Evolutionary conservation across 192 early-diverging fungal genomes (phyloP).

Genomic region (Phlyctochytrium arcticum): DNA sequence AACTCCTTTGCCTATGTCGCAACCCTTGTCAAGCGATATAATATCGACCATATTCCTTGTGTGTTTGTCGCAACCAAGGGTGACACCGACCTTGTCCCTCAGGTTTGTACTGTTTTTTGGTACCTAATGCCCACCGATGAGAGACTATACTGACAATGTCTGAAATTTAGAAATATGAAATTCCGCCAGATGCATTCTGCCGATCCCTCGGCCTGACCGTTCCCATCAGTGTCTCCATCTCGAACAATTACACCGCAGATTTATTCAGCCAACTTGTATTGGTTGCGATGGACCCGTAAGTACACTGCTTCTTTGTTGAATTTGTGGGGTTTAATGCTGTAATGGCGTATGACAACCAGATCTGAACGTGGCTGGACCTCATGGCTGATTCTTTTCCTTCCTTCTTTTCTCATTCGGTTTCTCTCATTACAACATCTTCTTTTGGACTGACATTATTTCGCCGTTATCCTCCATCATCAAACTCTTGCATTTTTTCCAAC

Average conservation of each 20-base stretch:
- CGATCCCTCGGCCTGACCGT: conserved; percentile 75
- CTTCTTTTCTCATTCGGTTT: too few species aligned
- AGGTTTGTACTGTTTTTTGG: conserved; percentile 37
- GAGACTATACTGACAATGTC: neutral
- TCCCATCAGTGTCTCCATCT: conserved; percentile 89
- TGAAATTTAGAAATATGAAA: conserved; percentile 60
- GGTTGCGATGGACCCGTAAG: conserved; percentile 77
- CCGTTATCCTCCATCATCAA: neutral
- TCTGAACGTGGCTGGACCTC: neutral
- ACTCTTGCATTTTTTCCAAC: conserved; percentile 4
- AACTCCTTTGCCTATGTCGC: conserved; percentile 92
- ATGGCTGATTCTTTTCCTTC: neutral
- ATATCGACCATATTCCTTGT: conserved; percentile 77
- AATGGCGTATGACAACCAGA: neutral
- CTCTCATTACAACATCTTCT: too few species aligned
- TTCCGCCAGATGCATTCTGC: conserved; percentile 94
- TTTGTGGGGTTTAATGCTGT: neutral
- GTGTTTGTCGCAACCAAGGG: conserved; percentile 96
- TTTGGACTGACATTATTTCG: too few species aligned
- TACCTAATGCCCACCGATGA: neutral
- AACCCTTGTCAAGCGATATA: conserved; percentile 75
- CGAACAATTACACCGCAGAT: conserved; percentile 78
- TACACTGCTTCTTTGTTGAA: conserved; percentile 1
- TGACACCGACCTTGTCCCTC: conserved; percentile 84
- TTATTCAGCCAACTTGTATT: conserved; percentile 83